These are phyloP conservation scores for Trypanosoma cruzi DNA, from an alignment of 208 protist species.

Conservation along the genomic window DNA sequence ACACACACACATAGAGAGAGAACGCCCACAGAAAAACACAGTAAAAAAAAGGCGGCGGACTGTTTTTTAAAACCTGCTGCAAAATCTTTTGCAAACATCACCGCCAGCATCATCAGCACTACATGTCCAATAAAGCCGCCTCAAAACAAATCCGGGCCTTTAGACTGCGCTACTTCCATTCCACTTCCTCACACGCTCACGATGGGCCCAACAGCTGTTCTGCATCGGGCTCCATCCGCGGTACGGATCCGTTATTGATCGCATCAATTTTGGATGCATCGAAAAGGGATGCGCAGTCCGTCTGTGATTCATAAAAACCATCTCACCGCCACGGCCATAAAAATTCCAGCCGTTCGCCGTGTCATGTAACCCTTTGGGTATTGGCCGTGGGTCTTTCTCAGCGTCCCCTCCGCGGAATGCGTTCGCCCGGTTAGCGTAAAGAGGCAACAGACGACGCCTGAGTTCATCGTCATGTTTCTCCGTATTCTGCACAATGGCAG, in stretches of 20 bases:
- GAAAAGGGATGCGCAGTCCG: constrained; percentile 63
- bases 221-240: constrained; percentile 72
- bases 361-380: constrained; percentile 84
- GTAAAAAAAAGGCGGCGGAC: too few species aligned
- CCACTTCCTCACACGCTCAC: constrained; percentile 89
- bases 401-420: constrained; percentile 50
- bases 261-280: constrained; percentile 90
- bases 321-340: constrained; percentile 80
- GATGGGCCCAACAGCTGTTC: constrained; percentile 84
- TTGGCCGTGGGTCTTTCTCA: constrained; percentile 69
- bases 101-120: too few species aligned
- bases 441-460: constrained; percentile 33
- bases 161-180: constrained; percentile 80
- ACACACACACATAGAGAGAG: background rate
- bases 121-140: background rate
- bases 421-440: constrained; percentile 26
- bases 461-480: constrained; percentile 52
- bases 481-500: constrained; percentile 44
- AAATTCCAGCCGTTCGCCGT: constrained; percentile 85
- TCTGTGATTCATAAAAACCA: constrained; percentile 78
- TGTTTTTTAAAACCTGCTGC: background rate
- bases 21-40: too few species aligned
- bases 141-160: background rate
- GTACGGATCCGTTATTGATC: constrained; percentile 67
- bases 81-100: background rate